A percentile compares a stretch with the other conserved stretches of the same genome.
phyloP scores from a whole-genome alignment of 177 flowering plant species.

The Vitis hybrid region DNA sequence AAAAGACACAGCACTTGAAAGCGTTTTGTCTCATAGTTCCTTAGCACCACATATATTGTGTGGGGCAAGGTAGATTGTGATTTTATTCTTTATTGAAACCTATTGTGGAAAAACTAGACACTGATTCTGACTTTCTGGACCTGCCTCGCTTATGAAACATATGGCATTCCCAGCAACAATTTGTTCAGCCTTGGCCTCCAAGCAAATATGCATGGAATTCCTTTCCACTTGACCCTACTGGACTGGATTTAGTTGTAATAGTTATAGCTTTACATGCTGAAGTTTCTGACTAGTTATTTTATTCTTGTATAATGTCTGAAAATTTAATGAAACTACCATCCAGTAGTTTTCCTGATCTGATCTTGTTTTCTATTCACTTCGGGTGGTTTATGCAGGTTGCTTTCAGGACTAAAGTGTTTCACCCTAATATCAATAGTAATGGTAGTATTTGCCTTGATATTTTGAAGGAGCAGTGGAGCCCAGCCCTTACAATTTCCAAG shows the following conservation, averaged over 20 bases:
- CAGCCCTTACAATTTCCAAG: constrained; percentile 46
- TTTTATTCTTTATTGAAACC: too few relatives aligned
- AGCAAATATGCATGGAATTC: background rate
- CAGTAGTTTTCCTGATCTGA: background rate
- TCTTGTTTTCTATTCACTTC: background rate
- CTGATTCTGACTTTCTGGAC: too few relatives aligned
- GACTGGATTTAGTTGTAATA: background rate
- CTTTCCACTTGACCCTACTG: background rate
- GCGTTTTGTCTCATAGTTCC: too few relatives aligned
- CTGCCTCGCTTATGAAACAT: background rate
- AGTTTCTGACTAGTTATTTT: background rate
- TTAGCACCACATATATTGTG: too few relatives aligned
- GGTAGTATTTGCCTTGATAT: constrained; percentile 50
- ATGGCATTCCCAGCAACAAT: background rate
- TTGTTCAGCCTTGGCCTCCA: background rate
- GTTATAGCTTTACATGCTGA: background rate
- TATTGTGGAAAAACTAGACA: too few relatives aligned
- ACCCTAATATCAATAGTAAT: constrained; percentile 46
- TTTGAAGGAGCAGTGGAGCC: constrained; percentile 47
- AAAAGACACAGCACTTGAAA: too few relatives aligned
- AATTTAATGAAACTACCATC: background rate
- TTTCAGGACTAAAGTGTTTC: constrained; percentile 46
- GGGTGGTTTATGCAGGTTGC: constrained; percentile 30
- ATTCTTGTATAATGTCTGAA: background rate
- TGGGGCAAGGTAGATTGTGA: too few relatives aligned